Evolutionary conservation across 306 rosid genomes (phyloP).

Genomic region (Pyrus pyrifolia): DNA sequence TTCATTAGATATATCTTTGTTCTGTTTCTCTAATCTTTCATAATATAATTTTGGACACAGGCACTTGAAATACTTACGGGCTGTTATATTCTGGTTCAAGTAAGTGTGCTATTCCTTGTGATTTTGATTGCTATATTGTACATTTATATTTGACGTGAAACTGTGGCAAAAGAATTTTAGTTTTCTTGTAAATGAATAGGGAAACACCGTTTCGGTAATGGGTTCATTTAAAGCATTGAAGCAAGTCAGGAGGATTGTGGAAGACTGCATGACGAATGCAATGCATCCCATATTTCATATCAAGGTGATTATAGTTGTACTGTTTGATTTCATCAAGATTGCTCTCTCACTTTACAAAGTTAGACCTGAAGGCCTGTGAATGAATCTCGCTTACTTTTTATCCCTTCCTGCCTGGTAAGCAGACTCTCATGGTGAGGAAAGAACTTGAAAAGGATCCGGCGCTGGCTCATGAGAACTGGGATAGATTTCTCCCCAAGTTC

Average conservation of each 20-base stretch:
- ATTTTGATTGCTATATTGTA: background rate
- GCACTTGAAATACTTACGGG: constrained; percentile 63
- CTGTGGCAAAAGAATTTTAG: constrained; percentile 1
- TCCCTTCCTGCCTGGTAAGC: background rate
- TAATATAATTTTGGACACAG: constrained; percentile 27
- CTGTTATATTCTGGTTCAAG: constrained; percentile 92
- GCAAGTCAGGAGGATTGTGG: constrained; percentile 75
- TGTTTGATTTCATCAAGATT: background rate
- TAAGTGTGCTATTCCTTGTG: constrained; percentile 23
- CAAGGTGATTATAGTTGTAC: constrained; percentile 42
- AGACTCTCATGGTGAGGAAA: constrained; percentile 87
- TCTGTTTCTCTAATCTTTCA: background rate
- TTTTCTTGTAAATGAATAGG: constrained; percentile 38
- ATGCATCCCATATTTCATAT: constrained; percentile 93
- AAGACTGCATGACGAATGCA: constrained; percentile 78
- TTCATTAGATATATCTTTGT: background rate
- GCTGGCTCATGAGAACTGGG: constrained; percentile 82
- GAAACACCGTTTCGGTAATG: constrained; percentile 81
- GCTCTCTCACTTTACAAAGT: background rate
- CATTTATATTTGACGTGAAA: background rate
- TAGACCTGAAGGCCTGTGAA: background rate
- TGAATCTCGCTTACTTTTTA: background rate
- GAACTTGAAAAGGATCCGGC: constrained; percentile 96
- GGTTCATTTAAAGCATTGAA: constrained; percentile 88
- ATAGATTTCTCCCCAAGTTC: constrained; percentile 90